A percentile compares a stretch with the other conserved stretches of the same genome.
These are phyloP conservation scores for Sugiyamaella japonica DNA, from an alignment of 1,139 yeast species.

Conservation along the genomic window DNA sequence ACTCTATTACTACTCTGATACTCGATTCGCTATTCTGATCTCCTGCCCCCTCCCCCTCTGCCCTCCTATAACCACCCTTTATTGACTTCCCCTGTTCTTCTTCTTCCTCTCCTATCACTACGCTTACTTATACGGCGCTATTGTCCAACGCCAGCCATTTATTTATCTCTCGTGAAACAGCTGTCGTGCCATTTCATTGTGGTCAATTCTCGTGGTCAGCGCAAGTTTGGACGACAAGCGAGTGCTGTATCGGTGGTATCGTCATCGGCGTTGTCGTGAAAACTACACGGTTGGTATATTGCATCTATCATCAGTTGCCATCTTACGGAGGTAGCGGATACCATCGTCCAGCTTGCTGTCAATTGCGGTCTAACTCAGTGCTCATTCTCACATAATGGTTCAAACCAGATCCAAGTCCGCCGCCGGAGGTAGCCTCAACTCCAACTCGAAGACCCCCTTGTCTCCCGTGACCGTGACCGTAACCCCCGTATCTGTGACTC, in stretches of 20 bases:
- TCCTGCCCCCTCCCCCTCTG: too few species aligned
- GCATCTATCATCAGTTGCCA: too few species aligned
- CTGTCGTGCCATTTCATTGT: neutral
- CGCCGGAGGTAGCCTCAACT: neutral
- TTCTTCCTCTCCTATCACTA: too few species aligned
- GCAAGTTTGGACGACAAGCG: neutral
- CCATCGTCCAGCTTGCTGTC: neutral
- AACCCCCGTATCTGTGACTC: too few species aligned
- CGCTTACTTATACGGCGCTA: neutral
- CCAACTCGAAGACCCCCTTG: neutral
- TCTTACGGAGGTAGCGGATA: neutral
- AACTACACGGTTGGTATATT: neutral
- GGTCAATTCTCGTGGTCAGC: neutral
- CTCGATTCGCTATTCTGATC: too few species aligned
- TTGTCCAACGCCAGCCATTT: neutral
- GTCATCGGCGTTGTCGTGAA: neutral
- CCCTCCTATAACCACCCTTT: neutral
- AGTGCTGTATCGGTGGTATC: neutral
- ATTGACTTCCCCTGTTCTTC: neutral
- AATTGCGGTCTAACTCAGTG: neutral
- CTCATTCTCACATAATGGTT: neutral
- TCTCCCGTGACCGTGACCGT: too few species aligned
- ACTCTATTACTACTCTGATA: too few species aligned
- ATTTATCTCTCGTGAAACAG: neutral
- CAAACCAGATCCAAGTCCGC: slow-evolving; percentile 7